Evolutionary conservation across 2,329 filamentous ascomycete genomes (phyloP).

Genomic region (Raffaelea ambrosiae): DNA sequence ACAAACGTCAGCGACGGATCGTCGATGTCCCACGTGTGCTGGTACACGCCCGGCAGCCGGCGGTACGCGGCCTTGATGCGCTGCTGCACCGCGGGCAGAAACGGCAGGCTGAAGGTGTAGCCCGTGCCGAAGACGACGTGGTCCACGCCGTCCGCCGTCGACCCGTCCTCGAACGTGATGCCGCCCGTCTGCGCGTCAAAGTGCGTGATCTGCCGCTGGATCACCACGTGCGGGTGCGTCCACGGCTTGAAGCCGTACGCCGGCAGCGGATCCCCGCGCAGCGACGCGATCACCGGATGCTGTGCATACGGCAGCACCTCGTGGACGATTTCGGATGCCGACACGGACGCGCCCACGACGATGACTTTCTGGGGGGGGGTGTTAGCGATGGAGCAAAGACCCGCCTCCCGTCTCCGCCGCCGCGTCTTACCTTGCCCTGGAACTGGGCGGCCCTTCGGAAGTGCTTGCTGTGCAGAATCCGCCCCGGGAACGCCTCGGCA

Average conservation of each 20-base stretch:
- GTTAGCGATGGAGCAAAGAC: not conserved
- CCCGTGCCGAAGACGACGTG: conserved; percentile 59
- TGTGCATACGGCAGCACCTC: conserved; percentile 13
- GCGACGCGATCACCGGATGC: conserved; percentile 13
- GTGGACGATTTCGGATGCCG: conserved; percentile 46
- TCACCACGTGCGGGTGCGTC: conserved; percentile 14
- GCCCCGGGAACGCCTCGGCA: conserved; percentile 32
- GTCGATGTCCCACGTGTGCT: conserved; percentile 45
- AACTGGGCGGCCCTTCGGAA: conserved; percentile 38
- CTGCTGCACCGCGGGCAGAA: conserved; percentile 41
- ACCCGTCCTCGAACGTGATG: conserved; percentile 51
- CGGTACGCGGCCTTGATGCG: conserved; percentile 24
- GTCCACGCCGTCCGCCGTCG: conserved; percentile 44
- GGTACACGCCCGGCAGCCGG: conserved; percentile 45
- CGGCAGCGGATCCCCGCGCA: conserved; percentile 26
- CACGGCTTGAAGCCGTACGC: conserved; percentile 21
- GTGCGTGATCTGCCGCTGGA: conserved; percentile 10
- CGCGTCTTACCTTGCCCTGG: conserved; percentile 20
- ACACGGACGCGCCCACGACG: conserved; percentile 56
- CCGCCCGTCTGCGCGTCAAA: conserved; percentile 30
- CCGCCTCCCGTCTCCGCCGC: too few relatives aligned
- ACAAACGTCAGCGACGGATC: conserved; percentile 50
- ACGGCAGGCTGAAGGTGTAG: conserved; percentile 56
- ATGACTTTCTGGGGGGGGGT: conserved; percentile 29
- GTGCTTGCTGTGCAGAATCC: conserved; percentile 46